Evolutionary conservation across 495 filamentous ascomycete species (phyloP), one percentile per base, ranked within the genome.

Genomic region (Penicillium waksmanii): DNA sequence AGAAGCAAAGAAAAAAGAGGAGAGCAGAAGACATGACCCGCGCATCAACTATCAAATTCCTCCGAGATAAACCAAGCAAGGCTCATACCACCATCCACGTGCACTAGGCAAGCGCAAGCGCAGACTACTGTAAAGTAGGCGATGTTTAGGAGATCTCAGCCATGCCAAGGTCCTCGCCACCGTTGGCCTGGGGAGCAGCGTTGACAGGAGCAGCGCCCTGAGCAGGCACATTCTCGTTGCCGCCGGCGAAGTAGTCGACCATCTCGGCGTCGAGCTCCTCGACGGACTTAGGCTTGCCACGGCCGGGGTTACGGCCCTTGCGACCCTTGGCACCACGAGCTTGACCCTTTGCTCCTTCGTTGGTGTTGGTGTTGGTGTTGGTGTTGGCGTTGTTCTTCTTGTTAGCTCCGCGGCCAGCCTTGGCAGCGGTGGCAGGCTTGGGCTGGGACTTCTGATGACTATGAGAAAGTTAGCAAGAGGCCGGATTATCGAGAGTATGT

Each of bases 251-350:
- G 77, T 96, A 97, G 65, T 97, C 93, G 7, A 84, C 83, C 93
- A 97, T 96, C 66, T 97, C 93, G 8, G 89, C 90, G 71, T 97
- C 93, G 11, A 97, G 82, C 77, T 97, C 92, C 70, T 96, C 93
- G 3, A 86, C 84, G 11, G 91, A 93, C 86, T 96, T 96, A 55
- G 82, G 82, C 86, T 96, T 96, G 52, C 73, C 77, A 58, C 77
- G 73, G 63, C 84, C 82, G 49, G 77, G 69, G 57, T 72, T 75
- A 62, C 80, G 77, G 47, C 80, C 82, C 38, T 79, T 78, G 51
- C 66, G 56, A 48, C 57, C 62, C 46, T 61, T 50, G 33, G 47
- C 56, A 18, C n/a, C 17, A 12, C 18, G 21, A 40, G 43, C 43
- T 18, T 53, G 58, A 43, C 44, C 61, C 50, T 66, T 66, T 19